Base-by-base conservation (phyloP, 2,329 filamentous ascomycete species). In the Nakataea oryzae region DNA sequence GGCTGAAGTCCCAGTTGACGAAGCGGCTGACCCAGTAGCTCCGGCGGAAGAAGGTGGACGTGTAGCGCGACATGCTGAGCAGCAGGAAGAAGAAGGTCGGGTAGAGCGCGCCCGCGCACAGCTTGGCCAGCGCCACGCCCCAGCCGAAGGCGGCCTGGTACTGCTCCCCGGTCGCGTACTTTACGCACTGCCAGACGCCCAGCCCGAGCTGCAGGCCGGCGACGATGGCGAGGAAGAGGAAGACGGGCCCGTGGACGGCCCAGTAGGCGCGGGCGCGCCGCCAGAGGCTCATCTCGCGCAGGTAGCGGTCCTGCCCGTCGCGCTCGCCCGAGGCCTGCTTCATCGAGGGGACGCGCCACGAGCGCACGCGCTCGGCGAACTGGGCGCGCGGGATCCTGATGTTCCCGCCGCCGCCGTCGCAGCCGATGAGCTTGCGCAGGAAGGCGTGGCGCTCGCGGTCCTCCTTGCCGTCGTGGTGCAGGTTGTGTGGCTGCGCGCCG, bases 11-110 rank as follows among this genome's bases (percentile, higher is more conserved):
- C 80, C 80, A 83, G 65, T 85, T 84, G 69, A 84, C 74, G 69
- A 85, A 81, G 0, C 79, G 75, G 2, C 79, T 82, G 63, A 84
- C 71, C 61, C 76, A 73, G 64, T 81, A 81, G 13, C 75, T 81
- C n/a, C 77, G 72, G 21, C 81, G 75, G 54, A 83, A 68, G 61
- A 77, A 78, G 0, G 82, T 85, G 2, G 81, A 78, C 26, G 83
- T 76, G 71, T 81, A 83, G 30, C 82, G 73, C 17, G 79, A 83
- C 82, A 85, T 85, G 66, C 80, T 83, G 6, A 85, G 71, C 8
- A 85, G 74, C 62, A 85, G 73, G 66, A 85, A 84, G 71, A 84
- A 84, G 62, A 85, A 76, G 1, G 81, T 84, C 24, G 81, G 81
- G 59, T 84, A 85, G 1, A 85, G 66, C 0, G 79, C 77, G 3